Percentiles rank a stretch among this genome's conserved stretches.
phyloP scores from a whole-genome alignment of 2,329 filamentous ascomycete species.

The Ceratocystis albifundus region DNA sequence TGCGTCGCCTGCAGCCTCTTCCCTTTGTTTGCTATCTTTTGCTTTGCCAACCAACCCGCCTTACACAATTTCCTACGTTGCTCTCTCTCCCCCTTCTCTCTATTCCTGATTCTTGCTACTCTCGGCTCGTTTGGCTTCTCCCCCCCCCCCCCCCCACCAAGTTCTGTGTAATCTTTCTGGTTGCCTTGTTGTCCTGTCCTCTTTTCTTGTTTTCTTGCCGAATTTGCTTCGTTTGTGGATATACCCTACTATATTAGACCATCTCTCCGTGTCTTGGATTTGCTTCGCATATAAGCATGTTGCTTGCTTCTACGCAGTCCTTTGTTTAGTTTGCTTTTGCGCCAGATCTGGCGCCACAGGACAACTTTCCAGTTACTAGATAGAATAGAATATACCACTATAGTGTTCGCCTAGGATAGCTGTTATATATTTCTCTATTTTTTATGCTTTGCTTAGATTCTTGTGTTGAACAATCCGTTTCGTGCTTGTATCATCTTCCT shows the following conservation, averaged over 20 bases:
- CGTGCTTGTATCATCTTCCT: conserved; percentile 40
- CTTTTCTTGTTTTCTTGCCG: neutral
- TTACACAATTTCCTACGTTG: neutral
- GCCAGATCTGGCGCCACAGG: neutral
- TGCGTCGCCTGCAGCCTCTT: neutral
- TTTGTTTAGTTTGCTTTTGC: conserved; percentile 1
- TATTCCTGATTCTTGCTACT: conserved; percentile 15
- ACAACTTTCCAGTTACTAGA: conserved; percentile 5
- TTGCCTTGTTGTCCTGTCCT: neutral
- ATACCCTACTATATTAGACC: conserved; percentile 9
- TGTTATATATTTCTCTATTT: too few species aligned
- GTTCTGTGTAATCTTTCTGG: neutral
- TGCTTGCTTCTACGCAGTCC: neutral
- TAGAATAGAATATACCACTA: conserved; percentile 18
- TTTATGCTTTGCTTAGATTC: neutral
- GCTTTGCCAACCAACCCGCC: neutral
- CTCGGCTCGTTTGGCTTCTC: neutral
- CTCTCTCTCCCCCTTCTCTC: neutral
- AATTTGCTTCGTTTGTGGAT: conserved; percentile 2
- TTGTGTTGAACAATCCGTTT: conserved; percentile 22
- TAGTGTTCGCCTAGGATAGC: neutral
- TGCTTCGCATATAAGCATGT: neutral
- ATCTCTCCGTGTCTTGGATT: neutral
- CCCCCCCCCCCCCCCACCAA: neutral
- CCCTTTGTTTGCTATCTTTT: conserved; percentile 7